Percentiles rank a stretch among this genome's conserved stretches.
Evolutionary conservation across 768 basidiomycete species (phyloP).

Genomic region (Russula dissimulans): DNA sequence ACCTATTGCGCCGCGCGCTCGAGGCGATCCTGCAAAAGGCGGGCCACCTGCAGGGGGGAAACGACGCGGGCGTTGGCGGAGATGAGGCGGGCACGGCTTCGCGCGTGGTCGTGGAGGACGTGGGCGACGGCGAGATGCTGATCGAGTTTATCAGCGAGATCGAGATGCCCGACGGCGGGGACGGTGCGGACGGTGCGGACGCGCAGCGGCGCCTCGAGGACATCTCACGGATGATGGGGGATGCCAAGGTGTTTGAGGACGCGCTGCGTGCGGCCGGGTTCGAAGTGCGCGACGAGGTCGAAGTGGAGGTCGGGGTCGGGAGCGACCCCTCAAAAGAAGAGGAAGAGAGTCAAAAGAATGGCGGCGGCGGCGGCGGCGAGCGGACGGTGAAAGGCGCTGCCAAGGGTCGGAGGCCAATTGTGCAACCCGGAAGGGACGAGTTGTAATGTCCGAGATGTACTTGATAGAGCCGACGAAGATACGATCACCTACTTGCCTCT

Average conservation of each 20-base stretch:
- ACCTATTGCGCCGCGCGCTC: slow-evolving; percentile 14
- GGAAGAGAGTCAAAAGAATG: slow-evolving; percentile 14
- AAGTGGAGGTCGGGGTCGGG: slow-evolving; percentile 18
- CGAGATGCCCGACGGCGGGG: slow-evolving; percentile 6
- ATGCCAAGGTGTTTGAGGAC: slow-evolving; percentile 31
- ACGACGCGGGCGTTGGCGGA: background rate
- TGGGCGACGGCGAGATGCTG: slow-evolving; percentile 21
- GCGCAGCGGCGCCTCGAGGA: slow-evolving; percentile 21
- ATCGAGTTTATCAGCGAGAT: slow-evolving; percentile 21
- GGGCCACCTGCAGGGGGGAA: background rate
- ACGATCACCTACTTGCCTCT: too few relatives aligned
- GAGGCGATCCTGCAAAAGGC: slow-evolving; percentile 12
- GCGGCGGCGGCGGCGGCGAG: background rate
- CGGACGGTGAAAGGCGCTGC: slow-evolving; percentile 1
- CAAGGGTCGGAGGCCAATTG: slow-evolving; percentile 6
- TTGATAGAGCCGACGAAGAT: too few relatives aligned
- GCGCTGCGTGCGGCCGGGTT: slow-evolving; percentile 45
- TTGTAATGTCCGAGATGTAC: background rate
- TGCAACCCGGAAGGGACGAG: slow-evolving; percentile 4
- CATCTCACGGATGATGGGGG: slow-evolving; percentile 26
- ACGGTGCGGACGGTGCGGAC: background rate
- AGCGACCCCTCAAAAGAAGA: slow-evolving; percentile 21
- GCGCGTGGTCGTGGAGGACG: slow-evolving; percentile 18
- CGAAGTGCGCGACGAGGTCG: slow-evolving; percentile 34
- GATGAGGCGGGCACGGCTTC: background rate